A percentile compares a stretch with the other conserved stretches of the same genome.
These are phyloP conservation scores for Diutina neorugosa DNA, from an alignment of 1,139 yeast genomes.

Conservation along the genomic window DNA sequence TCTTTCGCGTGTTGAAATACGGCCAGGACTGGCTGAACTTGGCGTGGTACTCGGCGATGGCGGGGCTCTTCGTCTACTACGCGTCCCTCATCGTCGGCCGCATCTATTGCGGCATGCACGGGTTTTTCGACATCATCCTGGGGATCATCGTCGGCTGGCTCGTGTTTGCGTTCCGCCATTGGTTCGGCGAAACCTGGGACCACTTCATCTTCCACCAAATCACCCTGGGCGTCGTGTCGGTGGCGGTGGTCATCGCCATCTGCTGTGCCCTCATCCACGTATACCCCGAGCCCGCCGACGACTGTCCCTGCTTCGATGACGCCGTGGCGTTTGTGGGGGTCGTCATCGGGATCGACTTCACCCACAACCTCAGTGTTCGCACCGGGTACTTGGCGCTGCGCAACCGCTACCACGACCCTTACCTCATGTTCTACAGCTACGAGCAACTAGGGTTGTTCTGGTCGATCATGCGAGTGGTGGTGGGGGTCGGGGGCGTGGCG, in stretches of 20 bases:
- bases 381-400: conserved; percentile 14
- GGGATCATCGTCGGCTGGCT: conserved; percentile 56
- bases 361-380: conserved; percentile 31
- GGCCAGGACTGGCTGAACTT: conserved; percentile 6
- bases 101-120: conserved; percentile 96
- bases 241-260: conserved; percentile 19
- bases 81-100: conserved; percentile 66
- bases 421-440: conserved; percentile 27
- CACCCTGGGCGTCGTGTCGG: conserved; percentile 8
- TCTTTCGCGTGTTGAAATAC: conserved; percentile 14
- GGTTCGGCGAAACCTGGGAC: conserved; percentile 30
- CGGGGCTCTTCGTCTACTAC: conserved; percentile 35
- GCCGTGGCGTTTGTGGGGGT: conserved; percentile 92
- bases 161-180: conserved; percentile 30
- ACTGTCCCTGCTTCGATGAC: conserved; percentile 94
- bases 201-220: conserved; percentile 13
- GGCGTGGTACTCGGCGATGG: conserved; percentile 8
- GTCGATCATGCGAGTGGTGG: conserved; percentile 29
- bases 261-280: conserved; percentile 43
- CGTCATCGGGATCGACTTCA: conserved; percentile 57
- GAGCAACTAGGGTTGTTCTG: conserved; percentile 26
- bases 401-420: conserved; percentile 15
- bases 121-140: conserved; percentile 58
- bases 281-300: conserved; percentile 83
- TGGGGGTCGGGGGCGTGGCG: conserved; percentile 52